Evolutionary conservation across 169 alveolate species (phyloP), one percentile per base, ranked within the genome.

Genomic region (Eimeria brunetti): DNA sequence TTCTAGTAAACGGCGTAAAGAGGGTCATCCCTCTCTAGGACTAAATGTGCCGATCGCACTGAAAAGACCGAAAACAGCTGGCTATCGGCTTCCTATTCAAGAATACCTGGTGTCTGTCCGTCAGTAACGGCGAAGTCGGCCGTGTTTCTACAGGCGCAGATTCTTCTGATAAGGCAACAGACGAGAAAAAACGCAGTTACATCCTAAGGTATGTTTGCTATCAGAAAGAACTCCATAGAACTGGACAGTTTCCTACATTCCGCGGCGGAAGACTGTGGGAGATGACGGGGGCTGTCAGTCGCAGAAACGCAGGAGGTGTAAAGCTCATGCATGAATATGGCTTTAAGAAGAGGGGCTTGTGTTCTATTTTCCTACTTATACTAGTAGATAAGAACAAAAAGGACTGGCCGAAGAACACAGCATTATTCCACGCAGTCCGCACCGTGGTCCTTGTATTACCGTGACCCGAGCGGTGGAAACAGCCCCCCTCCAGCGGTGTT

Each of bases 251-350:
- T 51, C 49, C 22, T 83, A 30, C 90, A 53, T 83, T 51, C 27
- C 90, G 73, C 30, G 36, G 36, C 75, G 3, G 51, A 83, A 51
- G 71, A 11, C 33, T 33, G 90, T 36, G 71, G 64, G 73, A 30
- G 24, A 83, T 83, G 38, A 36, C 51, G 33, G 90, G 89, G 90
- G 90, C 90, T 83, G 90, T 83, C 90, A 83, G 90, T 83, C 56
- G 64, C 75, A 51, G 49, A 56, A 83, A 33, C 49, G 4, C 53
- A 83, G 38, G 30, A 36, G 30, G 5, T 27, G 69, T 46, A 30
- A 11, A 81, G 67, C n/a, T 51, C 49, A n/a, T 49, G 69, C 62
- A 44, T 36, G 58, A 46, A 44, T 24, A 44, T 46, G 22, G 60
- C 62, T 44, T 75, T 20, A 1, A 75, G 58, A 18, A 14, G 44